Percentiles rank a stretch among this genome's conserved stretches.
Evolutionary conservation across 1,284 basidiomycete species (phyloP).

Genomic region (Irpex lacteus): DNA sequence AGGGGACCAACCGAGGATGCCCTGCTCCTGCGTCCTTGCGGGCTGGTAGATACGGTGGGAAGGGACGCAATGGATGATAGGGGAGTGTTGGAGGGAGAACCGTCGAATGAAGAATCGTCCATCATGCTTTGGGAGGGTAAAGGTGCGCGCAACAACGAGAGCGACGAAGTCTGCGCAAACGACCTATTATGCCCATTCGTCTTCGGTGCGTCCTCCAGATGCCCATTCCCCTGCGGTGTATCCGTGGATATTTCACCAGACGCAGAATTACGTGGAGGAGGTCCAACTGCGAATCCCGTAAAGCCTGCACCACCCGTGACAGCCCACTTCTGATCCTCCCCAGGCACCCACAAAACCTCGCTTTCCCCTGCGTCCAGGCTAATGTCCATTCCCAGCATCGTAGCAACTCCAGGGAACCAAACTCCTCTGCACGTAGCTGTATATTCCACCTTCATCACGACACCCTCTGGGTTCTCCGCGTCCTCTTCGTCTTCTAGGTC

Average conservation of each 20-base stretch:
- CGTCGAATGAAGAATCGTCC: slow-evolving; percentile 70
- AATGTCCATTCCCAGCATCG: slow-evolving; percentile 74
- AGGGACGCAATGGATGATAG: slow-evolving; percentile 59
- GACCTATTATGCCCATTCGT: slow-evolving; percentile 9
- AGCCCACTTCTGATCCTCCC: slow-evolving; percentile 50
- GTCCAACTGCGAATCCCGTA: slow-evolving; percentile 61
- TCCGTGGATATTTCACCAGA: slow-evolving; percentile 16
- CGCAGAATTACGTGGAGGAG: slow-evolving; percentile 13
- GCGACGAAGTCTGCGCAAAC: slow-evolving; percentile 36
- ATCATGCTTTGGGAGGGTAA: slow-evolving; percentile 53
- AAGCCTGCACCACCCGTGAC: slow-evolving; percentile 62
- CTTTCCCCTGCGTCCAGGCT: slow-evolving; percentile 64
- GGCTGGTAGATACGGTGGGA: slow-evolving; percentile 35
- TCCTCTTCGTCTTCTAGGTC: slow-evolving; percentile 21
- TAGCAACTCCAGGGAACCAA: slow-evolving; percentile 80
- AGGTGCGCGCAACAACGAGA: slow-evolving; percentile 69
- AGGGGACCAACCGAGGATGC: slow-evolving; percentile 27
- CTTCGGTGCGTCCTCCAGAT: background rate
- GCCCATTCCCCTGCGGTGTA: slow-evolving; percentile 35
- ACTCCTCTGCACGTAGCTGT: slow-evolving; percentile 69
- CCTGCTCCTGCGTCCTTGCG: slow-evolving; percentile 29
- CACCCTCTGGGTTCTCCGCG: slow-evolving; percentile 39
- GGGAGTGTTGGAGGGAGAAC: slow-evolving; percentile 47
- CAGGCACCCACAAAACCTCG: slow-evolving; percentile 62
- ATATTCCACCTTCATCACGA: slow-evolving; percentile 68